Base-by-base conservation (phyloP, 805 yeast genomes). In the Cyberlindnera mrakii region DNA sequence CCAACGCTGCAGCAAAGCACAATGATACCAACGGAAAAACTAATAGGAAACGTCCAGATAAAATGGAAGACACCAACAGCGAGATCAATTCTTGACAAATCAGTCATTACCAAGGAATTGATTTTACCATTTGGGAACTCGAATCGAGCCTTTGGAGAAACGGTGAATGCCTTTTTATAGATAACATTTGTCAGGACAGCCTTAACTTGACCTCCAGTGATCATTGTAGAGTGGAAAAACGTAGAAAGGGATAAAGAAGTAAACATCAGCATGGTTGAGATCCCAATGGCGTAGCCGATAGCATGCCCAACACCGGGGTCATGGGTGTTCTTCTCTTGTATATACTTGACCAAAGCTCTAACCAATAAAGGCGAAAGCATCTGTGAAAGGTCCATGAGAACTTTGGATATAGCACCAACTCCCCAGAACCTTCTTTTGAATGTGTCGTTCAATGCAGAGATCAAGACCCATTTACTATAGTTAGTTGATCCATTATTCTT, bases 31-130 rank as follows among this genome's bases (percentile, higher is more conserved):
- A 85, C 77, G 5, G 72, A 72, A 40, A 85, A 63, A 1, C 85
- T 73, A 7, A 82, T 66, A 0, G 90, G 88, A 56, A 85, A 75
- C 13, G 79, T 68, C 52, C 82, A 62, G 18, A 82, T 57, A 55
- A 81, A 78, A 5, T 85, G 84, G 54, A 80, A 78, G 49, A 80
- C 82, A 4, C 77, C 78, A n/a, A 80, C 61, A 8, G 89, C 88
- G 51, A 85, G 72, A 61, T 87, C 96, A 30, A 89, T 72, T 56
- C 96, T 77, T 14, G 90, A 75, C 32, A 88, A 67, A 59, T 89
- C 96, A 3, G 95, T 80, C 48, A 93, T 85, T 59, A 88, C 75
- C 59, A 87, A 64, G 9, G 89, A 79, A 27, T 95, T 85, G 44
- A 89, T 74, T 46, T 75, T 78, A 35, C 91, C 82, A 20, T 78